Evolutionary conservation across 2,329 filamentous ascomycete species (phyloP).

Genomic region (Amesomyces nigricolor): DNA sequence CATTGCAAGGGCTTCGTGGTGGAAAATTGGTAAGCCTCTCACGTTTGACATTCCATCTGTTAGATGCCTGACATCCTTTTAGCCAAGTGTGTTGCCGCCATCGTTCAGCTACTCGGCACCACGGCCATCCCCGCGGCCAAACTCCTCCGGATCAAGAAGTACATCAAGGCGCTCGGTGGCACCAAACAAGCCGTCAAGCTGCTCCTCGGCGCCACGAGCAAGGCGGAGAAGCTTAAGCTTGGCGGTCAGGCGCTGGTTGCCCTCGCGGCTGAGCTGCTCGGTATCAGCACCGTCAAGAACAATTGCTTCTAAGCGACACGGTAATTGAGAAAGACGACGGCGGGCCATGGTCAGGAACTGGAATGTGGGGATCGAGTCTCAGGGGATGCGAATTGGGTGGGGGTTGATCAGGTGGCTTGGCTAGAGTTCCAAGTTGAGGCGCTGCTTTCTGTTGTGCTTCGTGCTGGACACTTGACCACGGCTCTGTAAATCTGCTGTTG

Average conservation of each 20-base stretch:
- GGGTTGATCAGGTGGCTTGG: too few species aligned
- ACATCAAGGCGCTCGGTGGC: conserved; percentile 27
- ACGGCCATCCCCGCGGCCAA: conserved; percentile 25
- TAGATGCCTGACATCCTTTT: too few species aligned
- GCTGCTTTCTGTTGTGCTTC: too few species aligned
- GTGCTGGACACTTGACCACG: too few species aligned
- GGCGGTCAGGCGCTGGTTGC: conserved; percentile 24
- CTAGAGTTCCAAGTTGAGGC: too few species aligned
- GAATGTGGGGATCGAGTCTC: too few species aligned
- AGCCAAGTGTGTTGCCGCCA: conserved; percentile 22
- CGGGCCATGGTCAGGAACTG: too few species aligned
- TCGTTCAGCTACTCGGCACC: conserved; percentile 22
- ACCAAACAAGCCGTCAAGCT: conserved; percentile 24
- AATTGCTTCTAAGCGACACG: conserved; percentile 21
- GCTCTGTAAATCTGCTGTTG: background rate
- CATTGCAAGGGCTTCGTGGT: conserved; percentile 17
- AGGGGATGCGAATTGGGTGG: too few species aligned
- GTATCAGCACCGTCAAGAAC: conserved; percentile 21
- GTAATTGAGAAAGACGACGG: background rate
- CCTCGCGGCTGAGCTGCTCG: conserved; percentile 22
- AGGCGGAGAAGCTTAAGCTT: conserved; percentile 21
- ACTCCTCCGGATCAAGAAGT: conserved; percentile 27
- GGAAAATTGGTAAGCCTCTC: conserved; percentile 16
- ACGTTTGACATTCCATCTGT: too few species aligned
- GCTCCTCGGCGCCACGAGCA: conserved; percentile 22